Evolutionary conservation across 2,329 filamentous ascomycete genomes (phyloP).

Genomic region (Fonsecaea nubica): DNA sequence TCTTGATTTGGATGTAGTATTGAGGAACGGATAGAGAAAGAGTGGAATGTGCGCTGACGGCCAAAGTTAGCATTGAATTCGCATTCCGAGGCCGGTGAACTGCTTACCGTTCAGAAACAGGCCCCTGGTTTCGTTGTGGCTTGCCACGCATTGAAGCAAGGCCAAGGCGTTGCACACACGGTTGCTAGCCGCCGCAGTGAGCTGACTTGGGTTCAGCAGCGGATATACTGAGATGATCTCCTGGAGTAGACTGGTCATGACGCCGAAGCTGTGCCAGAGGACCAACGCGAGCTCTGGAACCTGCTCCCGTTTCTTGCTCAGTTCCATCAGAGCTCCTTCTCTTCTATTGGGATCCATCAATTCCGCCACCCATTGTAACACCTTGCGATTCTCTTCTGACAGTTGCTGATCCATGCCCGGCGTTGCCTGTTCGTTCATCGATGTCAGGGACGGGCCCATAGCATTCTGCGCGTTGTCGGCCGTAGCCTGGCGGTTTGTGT

Average conservation of each 20-base stretch:
- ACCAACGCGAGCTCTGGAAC: constrained; percentile 95
- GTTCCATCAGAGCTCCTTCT: constrained; percentile 88
- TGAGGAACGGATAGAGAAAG: constrained; percentile 97
- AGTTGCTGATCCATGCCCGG: constrained; percentile 67
- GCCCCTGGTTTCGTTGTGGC: constrained; percentile 92
- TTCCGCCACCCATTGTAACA: constrained; percentile 92
- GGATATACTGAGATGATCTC: constrained; percentile 99
- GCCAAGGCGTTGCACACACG: constrained; percentile 96
- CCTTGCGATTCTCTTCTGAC: constrained; percentile 88
- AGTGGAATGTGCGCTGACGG: constrained; percentile 87
- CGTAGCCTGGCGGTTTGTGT: constrained; percentile 32
- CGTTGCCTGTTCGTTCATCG: constrained; percentile 35
- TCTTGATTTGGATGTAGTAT: constrained; percentile 96
- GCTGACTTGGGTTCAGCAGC: constrained; percentile 91
- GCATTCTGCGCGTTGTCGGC: constrained; percentile 34
- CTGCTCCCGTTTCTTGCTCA: constrained; percentile 98
- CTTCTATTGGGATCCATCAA: constrained; percentile 84
- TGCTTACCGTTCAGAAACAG: constrained; percentile 85
- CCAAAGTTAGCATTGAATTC: constrained; percentile 15
- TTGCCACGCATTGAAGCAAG: constrained; percentile 93
- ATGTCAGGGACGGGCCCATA: constrained; percentile 31
- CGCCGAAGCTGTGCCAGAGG: constrained; percentile 99
- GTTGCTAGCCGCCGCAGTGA: constrained; percentile 97
- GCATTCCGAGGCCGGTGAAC: background rate
- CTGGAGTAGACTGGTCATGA: constrained; percentile 96